Evolutionary conservation across 257 asterid genomes (phyloP).

Genomic region (Ehretia macrophylla): DNA sequence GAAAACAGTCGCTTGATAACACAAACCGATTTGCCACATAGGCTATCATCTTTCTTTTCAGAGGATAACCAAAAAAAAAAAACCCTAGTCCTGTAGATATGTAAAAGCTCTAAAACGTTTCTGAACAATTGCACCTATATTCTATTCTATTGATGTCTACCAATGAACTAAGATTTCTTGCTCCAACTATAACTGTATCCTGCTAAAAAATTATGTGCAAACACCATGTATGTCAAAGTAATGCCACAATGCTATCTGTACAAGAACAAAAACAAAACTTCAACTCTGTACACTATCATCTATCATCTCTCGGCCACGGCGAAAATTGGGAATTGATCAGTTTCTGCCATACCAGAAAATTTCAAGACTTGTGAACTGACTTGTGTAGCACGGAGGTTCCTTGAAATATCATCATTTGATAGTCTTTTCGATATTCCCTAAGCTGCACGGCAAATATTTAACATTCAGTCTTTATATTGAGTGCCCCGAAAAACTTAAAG

Average conservation of each 20-base stretch:
- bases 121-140: neutral
- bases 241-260: constrained; percentile 12
- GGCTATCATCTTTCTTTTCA: too few relatives aligned
- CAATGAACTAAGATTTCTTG: constrained; percentile 4
- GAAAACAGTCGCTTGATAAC: too few relatives aligned
- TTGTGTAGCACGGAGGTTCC: constrained; percentile 69
- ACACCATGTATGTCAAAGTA: neutral
- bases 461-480: neutral
- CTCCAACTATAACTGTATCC: neutral
- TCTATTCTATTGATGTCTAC: constrained; percentile 8
- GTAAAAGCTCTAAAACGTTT: too few relatives aligned
- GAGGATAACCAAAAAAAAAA: too few relatives aligned
- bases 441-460: constrained; percentile 39
- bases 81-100: too few relatives aligned
- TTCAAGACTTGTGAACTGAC: constrained; percentile 28
- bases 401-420: constrained; percentile 64
- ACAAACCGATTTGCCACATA: too few relatives aligned
- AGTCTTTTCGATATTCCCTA: constrained; percentile 37
- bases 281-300: constrained; percentile 12
- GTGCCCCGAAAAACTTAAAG: neutral
- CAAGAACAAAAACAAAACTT: constrained; percentile 14
- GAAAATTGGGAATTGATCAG: too few relatives aligned
- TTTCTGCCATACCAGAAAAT: too few relatives aligned
- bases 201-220: constrained; percentile 1
- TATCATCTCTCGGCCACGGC: too few relatives aligned